Percentiles rank a stretch among this genome's conserved stretches.
These are phyloP conservation scores for Alternaria solani DNA, from an alignment of 2,329 filamentous ascomycete species.

Conservation along the genomic window DNA sequence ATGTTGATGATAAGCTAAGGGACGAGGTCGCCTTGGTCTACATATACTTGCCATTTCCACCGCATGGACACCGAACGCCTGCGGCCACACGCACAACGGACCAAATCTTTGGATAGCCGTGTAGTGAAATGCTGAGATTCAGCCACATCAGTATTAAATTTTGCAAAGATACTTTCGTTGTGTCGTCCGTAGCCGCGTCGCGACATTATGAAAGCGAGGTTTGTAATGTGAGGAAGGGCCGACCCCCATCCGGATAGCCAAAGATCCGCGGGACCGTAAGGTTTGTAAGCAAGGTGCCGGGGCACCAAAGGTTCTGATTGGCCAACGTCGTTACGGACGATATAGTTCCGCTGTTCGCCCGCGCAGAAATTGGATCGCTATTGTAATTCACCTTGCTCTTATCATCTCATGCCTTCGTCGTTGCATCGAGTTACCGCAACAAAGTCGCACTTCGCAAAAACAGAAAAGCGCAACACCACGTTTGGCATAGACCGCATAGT, in stretches of 20 bases:
- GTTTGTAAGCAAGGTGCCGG: slow-evolving; percentile 9
- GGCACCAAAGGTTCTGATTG: neutral
- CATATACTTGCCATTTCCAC: slow-evolving; percentile 4
- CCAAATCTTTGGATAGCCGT: slow-evolving; percentile 1
- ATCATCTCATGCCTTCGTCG: neutral
- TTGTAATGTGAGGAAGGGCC: slow-evolving; percentile 9
- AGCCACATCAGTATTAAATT: neutral
- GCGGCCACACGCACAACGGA: neutral
- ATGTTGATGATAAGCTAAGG: neutral
- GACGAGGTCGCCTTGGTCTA: neutral
- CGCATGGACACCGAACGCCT: neutral
- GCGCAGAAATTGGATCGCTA: neutral
- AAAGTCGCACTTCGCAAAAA: neutral
- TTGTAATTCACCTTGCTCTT: neutral
- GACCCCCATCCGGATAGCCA: neutral
- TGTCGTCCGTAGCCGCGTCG: neutral
- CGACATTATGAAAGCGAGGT: neutral
- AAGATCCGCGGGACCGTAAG: neutral
- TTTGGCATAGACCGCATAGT: neutral
- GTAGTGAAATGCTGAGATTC: neutral
- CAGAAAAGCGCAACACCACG: neutral
- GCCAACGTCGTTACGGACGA: neutral
- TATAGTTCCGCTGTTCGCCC: neutral
- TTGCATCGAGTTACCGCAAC: neutral
- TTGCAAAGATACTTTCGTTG: neutral